phyloP scores from a whole-genome alignment of 2,329 filamentous ascomycete species.

The Xylariaceae sp. region DNA sequence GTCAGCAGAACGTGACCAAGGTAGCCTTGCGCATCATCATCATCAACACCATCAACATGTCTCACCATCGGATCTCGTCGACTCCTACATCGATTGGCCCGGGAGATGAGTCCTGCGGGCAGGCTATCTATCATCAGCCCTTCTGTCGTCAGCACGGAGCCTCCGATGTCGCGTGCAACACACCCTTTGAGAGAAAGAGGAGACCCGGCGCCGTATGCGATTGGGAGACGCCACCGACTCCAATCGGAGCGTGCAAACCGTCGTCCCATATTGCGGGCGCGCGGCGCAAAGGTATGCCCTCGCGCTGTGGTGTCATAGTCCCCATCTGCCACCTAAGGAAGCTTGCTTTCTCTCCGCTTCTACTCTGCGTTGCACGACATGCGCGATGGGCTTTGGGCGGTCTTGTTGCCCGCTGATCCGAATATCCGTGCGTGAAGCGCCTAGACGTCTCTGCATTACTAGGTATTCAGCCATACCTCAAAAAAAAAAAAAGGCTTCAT shows the following conservation, averaged over 20 bases:
- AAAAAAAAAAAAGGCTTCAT: too few relatives aligned
- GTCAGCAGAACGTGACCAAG: conserved; percentile 1
- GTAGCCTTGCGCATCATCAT: neutral
- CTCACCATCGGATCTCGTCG: neutral
- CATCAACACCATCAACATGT: too few relatives aligned
- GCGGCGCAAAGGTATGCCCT: neutral
- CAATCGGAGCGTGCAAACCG: conserved; percentile 1
- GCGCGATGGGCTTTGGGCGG: too few relatives aligned
- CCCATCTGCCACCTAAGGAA: too few relatives aligned
- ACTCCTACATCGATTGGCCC: neutral
- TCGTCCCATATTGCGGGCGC: neutral
- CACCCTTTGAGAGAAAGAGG: neutral
- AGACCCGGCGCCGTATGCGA: neutral
- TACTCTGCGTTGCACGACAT: too few relatives aligned
- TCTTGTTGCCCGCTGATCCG: too few relatives aligned
- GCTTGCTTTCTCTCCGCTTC: neutral
- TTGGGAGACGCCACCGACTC: neutral
- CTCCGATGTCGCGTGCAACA: neutral
- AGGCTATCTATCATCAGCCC: neutral
- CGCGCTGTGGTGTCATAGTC: neutral
- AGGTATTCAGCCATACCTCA: too few relatives aligned
- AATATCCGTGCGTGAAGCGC: too few relatives aligned
- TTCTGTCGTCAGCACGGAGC: neutral
- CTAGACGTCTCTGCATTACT: too few relatives aligned
- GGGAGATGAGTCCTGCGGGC: neutral